Conservation (phyloP, 208 protist genomes). For the Leptomonas pyrrhocoris region DNA sequence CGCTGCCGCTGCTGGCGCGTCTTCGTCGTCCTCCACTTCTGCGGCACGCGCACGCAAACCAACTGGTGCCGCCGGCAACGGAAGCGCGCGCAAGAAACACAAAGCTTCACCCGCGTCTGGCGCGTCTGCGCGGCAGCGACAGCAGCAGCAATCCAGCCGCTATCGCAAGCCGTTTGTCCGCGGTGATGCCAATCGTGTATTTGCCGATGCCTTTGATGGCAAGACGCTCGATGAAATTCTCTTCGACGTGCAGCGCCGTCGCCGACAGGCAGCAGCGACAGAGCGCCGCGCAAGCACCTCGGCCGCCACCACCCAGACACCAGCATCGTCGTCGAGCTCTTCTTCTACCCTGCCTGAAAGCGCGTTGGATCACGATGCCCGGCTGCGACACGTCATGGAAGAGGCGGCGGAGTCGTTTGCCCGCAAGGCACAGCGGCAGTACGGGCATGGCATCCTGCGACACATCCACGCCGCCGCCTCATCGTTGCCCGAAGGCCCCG, state of each 20-base stretch:
- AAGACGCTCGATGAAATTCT: conserved; percentile 84
- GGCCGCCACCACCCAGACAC: neutral
- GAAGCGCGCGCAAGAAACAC: conserved; percentile 10
- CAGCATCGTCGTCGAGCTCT: neutral
- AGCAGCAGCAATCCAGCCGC: neutral
- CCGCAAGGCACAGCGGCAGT: conserved; percentile 48
- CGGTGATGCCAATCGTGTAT: conserved; percentile 83
- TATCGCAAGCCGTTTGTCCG: conserved; percentile 65
- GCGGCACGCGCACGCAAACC: neutral
- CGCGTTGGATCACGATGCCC: conserved; percentile 49
- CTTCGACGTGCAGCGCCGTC: conserved; percentile 68
- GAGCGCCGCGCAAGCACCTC: neutral
- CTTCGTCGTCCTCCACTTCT: neutral
- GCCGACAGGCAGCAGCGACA: conserved; percentile 31
- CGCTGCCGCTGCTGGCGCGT: neutral
- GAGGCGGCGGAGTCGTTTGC: conserved; percentile 64
- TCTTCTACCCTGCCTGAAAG: conserved; percentile 12
- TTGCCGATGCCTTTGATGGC: conserved; percentile 83
- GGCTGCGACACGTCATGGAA: conserved; percentile 63
- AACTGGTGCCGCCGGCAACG: neutral
- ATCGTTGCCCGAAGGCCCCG: conserved; percentile 18
- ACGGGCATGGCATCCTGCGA: conserved; percentile 57
- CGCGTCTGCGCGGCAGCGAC: neutral
- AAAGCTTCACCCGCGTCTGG: neutral
- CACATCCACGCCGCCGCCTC: conserved; percentile 32